phyloP scores from a whole-genome alignment of 1,284 basidiomycete species.

The Ustilago trichophora region DNA sequence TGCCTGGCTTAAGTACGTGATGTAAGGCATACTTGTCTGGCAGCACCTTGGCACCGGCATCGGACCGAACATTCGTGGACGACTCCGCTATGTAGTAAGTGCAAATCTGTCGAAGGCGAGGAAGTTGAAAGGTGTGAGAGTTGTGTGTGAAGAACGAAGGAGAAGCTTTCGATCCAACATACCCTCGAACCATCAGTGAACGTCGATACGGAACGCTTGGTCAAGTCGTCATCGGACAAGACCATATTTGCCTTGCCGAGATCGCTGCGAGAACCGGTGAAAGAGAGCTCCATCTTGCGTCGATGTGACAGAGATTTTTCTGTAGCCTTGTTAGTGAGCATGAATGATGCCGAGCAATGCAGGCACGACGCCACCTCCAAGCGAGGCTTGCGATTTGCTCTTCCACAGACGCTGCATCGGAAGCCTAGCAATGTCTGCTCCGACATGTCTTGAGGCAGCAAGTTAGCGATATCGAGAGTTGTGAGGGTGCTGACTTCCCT shows the following conservation, averaged over 20 bases:
- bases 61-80: background rate
- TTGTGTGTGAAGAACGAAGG: too few relatives aligned
- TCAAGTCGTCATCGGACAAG: slow-evolving; percentile 5
- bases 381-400: slow-evolving; percentile 14
- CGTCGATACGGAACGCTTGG: slow-evolving; percentile 6
- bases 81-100: slow-evolving; percentile 1
- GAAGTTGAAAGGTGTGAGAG: too few relatives aligned
- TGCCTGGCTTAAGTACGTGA: slow-evolving; percentile 7
- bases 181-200: slow-evolving; percentile 12
- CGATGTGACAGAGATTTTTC: background rate
- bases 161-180: too few relatives aligned
- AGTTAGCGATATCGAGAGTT: too few relatives aligned
- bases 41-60: background rate
- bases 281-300: slow-evolving; percentile 20
- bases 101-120: slow-evolving; percentile 14
- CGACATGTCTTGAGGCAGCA: background rate
- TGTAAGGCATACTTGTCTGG: background rate
- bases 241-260: slow-evolving; percentile 28
- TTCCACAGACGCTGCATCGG: slow-evolving; percentile 20
- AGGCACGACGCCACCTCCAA: slow-evolving; percentile 3
- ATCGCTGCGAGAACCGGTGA: slow-evolving; percentile 16
- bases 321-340: background rate
- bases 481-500: too few relatives aligned
- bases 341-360: slow-evolving; percentile 13
- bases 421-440: slow-evolving; percentile 19